phyloP scores from a whole-genome alignment of 202 grass and related monocot genomes.

The Zoysia matrella region DNA sequence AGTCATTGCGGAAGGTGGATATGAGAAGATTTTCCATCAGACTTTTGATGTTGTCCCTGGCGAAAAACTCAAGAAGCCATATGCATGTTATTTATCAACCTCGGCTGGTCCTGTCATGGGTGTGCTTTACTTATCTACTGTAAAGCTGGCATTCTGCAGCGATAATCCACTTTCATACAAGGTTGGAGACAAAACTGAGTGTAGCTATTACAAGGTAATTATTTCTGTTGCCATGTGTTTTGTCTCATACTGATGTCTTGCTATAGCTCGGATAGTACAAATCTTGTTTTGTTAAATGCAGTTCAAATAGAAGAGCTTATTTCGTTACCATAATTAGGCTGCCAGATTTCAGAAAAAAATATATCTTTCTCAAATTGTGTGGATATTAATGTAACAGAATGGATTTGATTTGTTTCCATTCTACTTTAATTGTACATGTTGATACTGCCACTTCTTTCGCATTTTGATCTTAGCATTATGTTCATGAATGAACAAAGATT shows the following conservation, averaged over 20 bases:
- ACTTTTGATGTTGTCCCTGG: conserved; percentile 74
- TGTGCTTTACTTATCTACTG: conserved; percentile 88
- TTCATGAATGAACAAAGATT: neutral
- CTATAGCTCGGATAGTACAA: neutral
- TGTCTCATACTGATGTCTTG: neutral
- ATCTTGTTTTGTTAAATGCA: neutral
- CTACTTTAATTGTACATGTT: neutral
- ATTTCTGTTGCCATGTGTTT: conserved; percentile 11
- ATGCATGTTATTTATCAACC: conserved; percentile 89
- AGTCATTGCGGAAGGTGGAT: conserved; percentile 98
- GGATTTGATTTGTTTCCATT: neutral
- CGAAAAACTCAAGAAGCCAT: conserved; percentile 89
- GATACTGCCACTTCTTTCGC: neutral
- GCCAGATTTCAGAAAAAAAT: conserved; percentile 13
- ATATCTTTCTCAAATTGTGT: neutral
- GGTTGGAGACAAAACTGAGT: conserved; percentile 87
- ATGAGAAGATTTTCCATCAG: conserved; percentile 93
- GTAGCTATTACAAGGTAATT: conserved; percentile 98
- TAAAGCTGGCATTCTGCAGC: conserved; percentile 90
- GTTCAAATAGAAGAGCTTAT: conserved; percentile 1
- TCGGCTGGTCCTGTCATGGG: conserved; percentile 98
- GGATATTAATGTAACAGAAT: conserved; percentile 10
- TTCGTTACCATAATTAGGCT: neutral
- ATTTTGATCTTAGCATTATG: neutral
- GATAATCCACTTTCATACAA: conserved; percentile 93